Conservation (phyloP, 169 alveolate genomes). For the Plasmodium gallinaceum region DNA sequence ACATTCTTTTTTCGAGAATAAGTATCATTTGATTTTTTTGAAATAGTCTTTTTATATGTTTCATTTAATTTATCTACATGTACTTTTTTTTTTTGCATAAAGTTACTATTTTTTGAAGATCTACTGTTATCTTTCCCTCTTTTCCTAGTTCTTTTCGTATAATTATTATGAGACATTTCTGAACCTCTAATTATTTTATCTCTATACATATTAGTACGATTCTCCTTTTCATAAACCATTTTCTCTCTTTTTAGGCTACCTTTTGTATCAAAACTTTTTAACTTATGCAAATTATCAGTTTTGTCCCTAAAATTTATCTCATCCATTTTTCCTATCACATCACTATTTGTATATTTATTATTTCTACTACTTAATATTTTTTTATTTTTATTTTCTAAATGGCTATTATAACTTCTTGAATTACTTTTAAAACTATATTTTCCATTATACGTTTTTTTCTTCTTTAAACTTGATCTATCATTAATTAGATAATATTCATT, state of each 20-base stretch:
- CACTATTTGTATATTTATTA: constrained; percentile 23
- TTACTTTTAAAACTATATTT: constrained; percentile 24
- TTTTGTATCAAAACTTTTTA: not conserved
- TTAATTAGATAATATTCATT: constrained; percentile 63
- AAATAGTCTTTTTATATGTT: constrained; percentile 9
- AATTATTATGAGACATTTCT: not conserved
- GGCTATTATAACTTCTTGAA: constrained; percentile 32
- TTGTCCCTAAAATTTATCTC: not conserved
- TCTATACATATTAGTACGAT: not conserved
- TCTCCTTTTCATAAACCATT: constrained; percentile 10
- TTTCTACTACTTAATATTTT: constrained; percentile 16
- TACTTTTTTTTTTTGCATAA: constrained; percentile 22
- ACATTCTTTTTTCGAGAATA: constrained; percentile 14
- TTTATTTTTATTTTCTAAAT: constrained; percentile 11
- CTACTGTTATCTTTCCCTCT: constrained; percentile 9
- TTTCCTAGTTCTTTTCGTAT: constrained; percentile 10
- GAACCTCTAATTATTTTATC: constrained; percentile 14
- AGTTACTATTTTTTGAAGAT: not conserved
- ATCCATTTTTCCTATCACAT: no score
- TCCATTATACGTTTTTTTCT: constrained; percentile 32
- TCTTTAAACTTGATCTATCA: constrained; percentile 52
- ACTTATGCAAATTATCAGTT: not conserved
- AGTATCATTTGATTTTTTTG: constrained; percentile 10
- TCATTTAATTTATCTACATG: constrained; percentile 22
- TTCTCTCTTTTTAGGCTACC: not conserved